phyloP scores from a whole-genome alignment of 2,329 filamentous ascomycete species.

The Aaosphaeria pasadenensis region DNA sequence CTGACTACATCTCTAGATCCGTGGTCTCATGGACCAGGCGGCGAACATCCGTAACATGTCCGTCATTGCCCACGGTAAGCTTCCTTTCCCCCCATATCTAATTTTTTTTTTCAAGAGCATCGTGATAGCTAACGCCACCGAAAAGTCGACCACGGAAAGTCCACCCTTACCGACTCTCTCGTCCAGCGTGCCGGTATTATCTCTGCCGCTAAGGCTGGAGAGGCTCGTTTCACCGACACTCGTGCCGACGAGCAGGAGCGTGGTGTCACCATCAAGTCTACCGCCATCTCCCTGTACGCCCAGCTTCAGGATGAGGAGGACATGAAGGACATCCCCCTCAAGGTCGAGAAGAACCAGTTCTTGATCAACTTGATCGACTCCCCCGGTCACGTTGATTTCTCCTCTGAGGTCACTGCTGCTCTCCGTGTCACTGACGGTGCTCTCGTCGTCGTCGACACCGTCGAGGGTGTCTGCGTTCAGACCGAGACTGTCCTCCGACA shows the following conservation, averaged over 20 bases:
- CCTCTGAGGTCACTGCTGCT: conserved; percentile 97
- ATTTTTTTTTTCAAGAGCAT: conserved; percentile 1
- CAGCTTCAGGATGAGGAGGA: conserved; percentile 78
- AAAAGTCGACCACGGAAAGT: conserved; percentile 97
- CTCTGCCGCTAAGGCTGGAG: conserved; percentile 94
- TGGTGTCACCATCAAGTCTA: conserved; percentile 99
- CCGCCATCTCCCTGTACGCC: conserved; percentile 97
- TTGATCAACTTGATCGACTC: conserved; percentile 99
- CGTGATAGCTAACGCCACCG: conserved; percentile 20
- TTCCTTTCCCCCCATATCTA: conserved; percentile 5
- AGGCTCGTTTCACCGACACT: conserved; percentile 94
- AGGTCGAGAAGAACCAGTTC: conserved; percentile 92
- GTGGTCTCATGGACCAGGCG: conserved; percentile 74
- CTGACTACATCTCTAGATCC: conserved; percentile 56
- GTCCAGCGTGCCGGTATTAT: conserved; percentile 99
- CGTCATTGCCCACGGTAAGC: conserved; percentile 93
- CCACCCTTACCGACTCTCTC: conserved; percentile 98
- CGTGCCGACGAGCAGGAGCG: conserved; percentile 97
- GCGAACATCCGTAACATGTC: conserved; percentile 90
- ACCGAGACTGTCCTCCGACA: conserved; percentile 99
- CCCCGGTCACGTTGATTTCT: conserved; percentile 99
- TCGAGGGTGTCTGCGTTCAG: conserved; percentile 99
- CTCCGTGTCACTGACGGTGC: conserved; percentile 99
- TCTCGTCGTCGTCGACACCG: conserved; percentile 98
- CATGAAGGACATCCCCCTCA: conserved; percentile 89